Evolutionary conservation across 2,329 filamentous ascomycete species (phyloP), one percentile per base, ranked within the genome.

Genomic region (Xenoacremonium recifei): DNA sequence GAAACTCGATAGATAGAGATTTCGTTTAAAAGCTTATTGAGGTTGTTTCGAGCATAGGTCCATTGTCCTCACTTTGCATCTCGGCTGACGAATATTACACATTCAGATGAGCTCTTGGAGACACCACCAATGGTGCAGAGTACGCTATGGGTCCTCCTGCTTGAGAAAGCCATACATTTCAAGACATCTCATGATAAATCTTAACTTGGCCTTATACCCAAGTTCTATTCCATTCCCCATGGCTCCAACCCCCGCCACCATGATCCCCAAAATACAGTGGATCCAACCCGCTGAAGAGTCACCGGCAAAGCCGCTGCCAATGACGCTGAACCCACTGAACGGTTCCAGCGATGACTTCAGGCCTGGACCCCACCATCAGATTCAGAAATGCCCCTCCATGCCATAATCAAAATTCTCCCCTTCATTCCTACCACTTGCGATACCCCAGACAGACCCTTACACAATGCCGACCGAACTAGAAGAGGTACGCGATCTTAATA

Each of bases 401-500:
- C 44, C 43, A 47, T 44, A 41, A 23, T 44, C 45, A 44, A 58
- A 57, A 49, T 47, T 46, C 35, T 38, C 43, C 36, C 39, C n/a
- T 42, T 41, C 40, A 42, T 35, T 12, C 32, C 21, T 27, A 15
- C 27, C 38, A 37, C n/a, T n/a, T n/a, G 49, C 52, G 48, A 44
- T 45, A 48, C 37, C 43, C 47, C 40, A 40, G 45, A 52, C 39
- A 40, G 49, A 53, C 54, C 50, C 16, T n/a, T 10, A 36, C 32
- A 54, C 50, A 21, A 90, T 91, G 87, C 79, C 85, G 40, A 84
- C 84, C 32, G 85, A 90, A 71, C 65, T 90, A 33, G 85, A 89
- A 70, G 85, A 90, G 69, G 86, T 88, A 71, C 31, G 31, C 9
- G 13, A 48, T 40, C 31, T n/a, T 27, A 37, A 21, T 15, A 31